Conservation (phyloP, 2,329 filamentous ascomycete genomes). For the Neopestalotiopsis clavispora region DNA sequence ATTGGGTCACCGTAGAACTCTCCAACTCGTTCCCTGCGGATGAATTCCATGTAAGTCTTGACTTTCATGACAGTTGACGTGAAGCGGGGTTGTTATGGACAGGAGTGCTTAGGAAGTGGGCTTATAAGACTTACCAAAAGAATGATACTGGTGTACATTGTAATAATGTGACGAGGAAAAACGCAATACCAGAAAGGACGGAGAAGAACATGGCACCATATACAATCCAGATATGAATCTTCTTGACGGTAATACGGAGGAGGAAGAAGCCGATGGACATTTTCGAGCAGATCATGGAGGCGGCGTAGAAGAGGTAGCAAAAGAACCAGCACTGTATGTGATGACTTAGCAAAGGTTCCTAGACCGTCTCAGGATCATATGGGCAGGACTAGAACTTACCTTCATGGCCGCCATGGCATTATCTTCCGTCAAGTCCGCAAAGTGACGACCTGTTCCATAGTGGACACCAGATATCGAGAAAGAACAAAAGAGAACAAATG, state of each 20-base stretch:
- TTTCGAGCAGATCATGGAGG: constrained; percentile 26
- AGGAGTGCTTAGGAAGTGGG: neutral
- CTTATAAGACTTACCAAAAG: constrained; percentile 24
- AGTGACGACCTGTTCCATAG: constrained; percentile 20
- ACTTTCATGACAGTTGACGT: neutral
- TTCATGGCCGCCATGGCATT: constrained; percentile 16
- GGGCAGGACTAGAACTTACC: constrained; percentile 10
- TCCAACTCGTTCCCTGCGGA: neutral
- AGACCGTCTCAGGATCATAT: neutral
- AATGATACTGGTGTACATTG: constrained; percentile 26
- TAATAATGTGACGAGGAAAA: constrained; percentile 28
- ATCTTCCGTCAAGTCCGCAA: neutral
- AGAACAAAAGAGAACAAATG: constrained; percentile 14
- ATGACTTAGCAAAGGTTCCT: neutral
- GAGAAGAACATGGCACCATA: constrained; percentile 23
- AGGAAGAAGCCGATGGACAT: constrained; percentile 28
- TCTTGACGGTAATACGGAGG: constrained; percentile 26
- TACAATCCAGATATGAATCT: constrained; percentile 25
- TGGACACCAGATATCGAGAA: constrained; percentile 18
- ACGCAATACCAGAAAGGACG: constrained; percentile 23
- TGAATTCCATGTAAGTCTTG: neutral
- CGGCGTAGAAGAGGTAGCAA: constrained; percentile 24
- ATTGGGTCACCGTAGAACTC: constrained; percentile 8
- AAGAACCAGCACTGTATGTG: constrained; percentile 20
- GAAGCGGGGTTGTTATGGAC: too few relatives aligned